Base-by-base conservation (phyloP, 192 early-diverging fungal species). In the Coemansia sp. region DNA sequence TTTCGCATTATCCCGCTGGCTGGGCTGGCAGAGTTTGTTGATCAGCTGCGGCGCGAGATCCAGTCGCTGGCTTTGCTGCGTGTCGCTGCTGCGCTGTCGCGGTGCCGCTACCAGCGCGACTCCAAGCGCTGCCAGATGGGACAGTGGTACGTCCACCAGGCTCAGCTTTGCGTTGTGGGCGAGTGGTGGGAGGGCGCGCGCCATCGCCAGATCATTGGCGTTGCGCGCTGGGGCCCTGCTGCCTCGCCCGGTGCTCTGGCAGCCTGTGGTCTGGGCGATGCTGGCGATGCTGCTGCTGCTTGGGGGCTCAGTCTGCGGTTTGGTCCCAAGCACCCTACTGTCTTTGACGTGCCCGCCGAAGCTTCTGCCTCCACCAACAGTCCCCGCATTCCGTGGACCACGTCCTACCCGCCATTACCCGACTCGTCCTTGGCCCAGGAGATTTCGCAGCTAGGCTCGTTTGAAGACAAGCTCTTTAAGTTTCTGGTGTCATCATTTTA, bases 71-170 rank as follows among this genome's bases (percentile, higher is more conserved):
- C 59, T 29, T 48, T 77, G 13, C 53, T 77, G 25, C 61, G 73
- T 0, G 73, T 65, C 0, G 73, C 73, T 0, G 58, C 66, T 4
- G 73, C 73, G 1, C 29, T 77, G 26, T 62, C 73, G 0, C 27
- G 42, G 6, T 42, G 73, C 36, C 39, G 39, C 35, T 57, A 58
- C 22, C 55, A 41, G 34, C 47, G 51, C 0, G 14, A 10, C 0
- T 58, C 35, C 22, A 38, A 49, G 38, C 51, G 51, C 33, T 68
- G 65, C 18, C 65, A 68, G 53, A 68, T 68, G 60, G 73, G 73
- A 4, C 67, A 54, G 25, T 77, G 73, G 66, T 64, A 65, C 23
- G 73, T 77, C 22, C 73, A 77, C 33, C 73, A 77, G 73, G 65
- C 73, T 51, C 73, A 77, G 56, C 52, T 62, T 37, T 77, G 73